These are phyloP conservation scores for Rosa hybrid DNA, from an alignment of 331 rosid genomes.

Conservation along the genomic window DNA sequence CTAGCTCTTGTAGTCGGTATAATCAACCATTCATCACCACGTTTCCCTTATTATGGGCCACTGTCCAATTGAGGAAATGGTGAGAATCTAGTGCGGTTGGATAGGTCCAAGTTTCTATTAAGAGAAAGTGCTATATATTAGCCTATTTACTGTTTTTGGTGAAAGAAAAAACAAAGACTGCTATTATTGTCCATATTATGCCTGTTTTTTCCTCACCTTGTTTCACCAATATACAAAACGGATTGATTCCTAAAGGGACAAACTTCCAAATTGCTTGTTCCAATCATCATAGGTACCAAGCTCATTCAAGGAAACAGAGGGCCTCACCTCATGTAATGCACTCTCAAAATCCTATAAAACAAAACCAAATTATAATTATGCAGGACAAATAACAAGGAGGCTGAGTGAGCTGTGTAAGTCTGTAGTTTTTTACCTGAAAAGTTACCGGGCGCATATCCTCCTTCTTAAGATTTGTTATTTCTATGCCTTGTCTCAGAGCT, in stretches of 20 bases:
- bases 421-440: constrained; percentile 52
- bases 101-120: background rate
- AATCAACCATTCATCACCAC: background rate
- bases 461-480: constrained; percentile 62
- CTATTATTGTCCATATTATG: background rate
- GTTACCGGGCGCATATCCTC: constrained; percentile 82
- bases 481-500: constrained; percentile 70
- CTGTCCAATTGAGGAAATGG: background rate
- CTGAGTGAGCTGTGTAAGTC: constrained; percentile 1
- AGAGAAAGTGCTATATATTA: background rate
- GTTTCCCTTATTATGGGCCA: background rate
- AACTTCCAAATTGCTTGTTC: constrained; percentile 85
- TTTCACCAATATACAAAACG: constrained; percentile 4
- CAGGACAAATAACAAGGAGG: background rate
- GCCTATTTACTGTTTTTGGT: background rate
- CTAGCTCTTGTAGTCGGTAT: background rate
- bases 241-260: constrained; percentile 40
- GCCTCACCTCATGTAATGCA: constrained; percentile 82
- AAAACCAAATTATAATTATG: constrained; percentile 1
- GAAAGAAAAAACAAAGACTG: background rate
- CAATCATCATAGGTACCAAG: constrained; percentile 67
- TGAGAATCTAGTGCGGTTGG: constrained; percentile 21
- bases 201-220: background rate
- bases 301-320: constrained; percentile 76
- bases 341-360: constrained; percentile 61